Evolutionary conservation across 257 asterid species (phyloP).

Genomic region (Nicotiana paniculata): DNA sequence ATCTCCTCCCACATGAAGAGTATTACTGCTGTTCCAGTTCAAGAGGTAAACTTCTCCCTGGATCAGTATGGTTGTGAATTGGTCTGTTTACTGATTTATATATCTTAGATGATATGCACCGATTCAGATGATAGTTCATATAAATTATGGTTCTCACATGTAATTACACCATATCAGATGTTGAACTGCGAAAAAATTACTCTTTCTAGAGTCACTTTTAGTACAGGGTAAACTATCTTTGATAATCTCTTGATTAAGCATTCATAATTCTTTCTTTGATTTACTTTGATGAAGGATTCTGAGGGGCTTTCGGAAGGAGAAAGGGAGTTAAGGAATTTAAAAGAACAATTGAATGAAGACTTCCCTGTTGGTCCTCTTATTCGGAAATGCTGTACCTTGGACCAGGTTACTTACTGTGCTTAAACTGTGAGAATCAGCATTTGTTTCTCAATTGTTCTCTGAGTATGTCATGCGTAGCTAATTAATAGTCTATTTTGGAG

Average conservation of each 20-base stretch:
- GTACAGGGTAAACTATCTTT: not conserved
- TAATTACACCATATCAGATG: not conserved
- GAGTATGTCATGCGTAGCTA: not conserved
- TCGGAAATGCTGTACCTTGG: conserved; percentile 83
- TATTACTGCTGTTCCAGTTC: conserved; percentile 43
- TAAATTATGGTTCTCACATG: not conserved
- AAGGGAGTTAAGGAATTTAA: conserved; percentile 60
- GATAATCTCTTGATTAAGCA: not conserved
- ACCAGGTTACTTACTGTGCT: conserved; percentile 51
- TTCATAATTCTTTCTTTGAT: conserved; percentile 4
- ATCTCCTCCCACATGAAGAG: conserved; percentile 92
- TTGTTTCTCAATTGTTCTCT: not conserved
- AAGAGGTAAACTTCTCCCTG: conserved; percentile 46
- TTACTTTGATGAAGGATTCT: conserved; percentile 47
- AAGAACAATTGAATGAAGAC: conserved; percentile 76
- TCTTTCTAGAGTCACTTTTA: not conserved
- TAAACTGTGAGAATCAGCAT: not conserved
- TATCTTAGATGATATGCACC: not conserved
- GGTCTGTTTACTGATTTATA: not conserved
- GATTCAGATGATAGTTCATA: conserved; percentile 1
- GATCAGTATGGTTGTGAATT: not conserved
- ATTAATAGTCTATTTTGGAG: not conserved
- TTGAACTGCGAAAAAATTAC: not conserved
- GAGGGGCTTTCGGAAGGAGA: conserved; percentile 86
- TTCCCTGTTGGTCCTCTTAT: conserved; percentile 91